Percentiles rank a stretch among this genome's conserved stretches.
Conservation (phyloP, 2,329 filamentous ascomycete genomes). For the Penicillium sp. region DNA sequence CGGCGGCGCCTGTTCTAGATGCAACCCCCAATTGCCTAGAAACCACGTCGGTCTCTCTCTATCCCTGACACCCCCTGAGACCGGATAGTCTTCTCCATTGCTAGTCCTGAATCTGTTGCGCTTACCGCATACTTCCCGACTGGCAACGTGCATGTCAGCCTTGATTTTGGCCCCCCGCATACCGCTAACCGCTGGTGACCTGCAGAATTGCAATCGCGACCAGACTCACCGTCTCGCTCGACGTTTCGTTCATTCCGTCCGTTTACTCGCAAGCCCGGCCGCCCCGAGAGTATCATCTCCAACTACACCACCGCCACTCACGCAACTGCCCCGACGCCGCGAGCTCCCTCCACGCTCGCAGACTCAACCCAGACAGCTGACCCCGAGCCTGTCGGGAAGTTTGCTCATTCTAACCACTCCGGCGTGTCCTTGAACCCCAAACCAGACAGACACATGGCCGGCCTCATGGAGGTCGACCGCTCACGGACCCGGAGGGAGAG, state of each 20-base stretch:
- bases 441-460: constrained; percentile 53
- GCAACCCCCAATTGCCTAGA: too few relatives aligned
- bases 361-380: constrained; percentile 20
- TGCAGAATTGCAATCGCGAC: constrained; percentile 31
- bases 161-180: constrained; percentile 20
- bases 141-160: too few relatives aligned
- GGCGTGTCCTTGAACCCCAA: constrained; percentile 39
- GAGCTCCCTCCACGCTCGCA: constrained; percentile 27
- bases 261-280: constrained; percentile 30
- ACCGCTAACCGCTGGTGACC: constrained; percentile 25
- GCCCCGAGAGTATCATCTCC: constrained; percentile 31
- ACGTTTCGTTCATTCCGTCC: constrained; percentile 32
- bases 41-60: too few relatives aligned
- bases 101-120: too few relatives aligned
- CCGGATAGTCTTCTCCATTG: too few relatives aligned
- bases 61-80: too few relatives aligned
- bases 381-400: constrained; percentile 17
- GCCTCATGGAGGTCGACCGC: constrained; percentile 71
- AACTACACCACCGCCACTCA: constrained; percentile 26
- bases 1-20: too few relatives aligned
- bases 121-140: too few relatives aligned
- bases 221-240: constrained; percentile 35
- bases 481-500: constrained; percentile 79
- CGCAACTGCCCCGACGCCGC: too few relatives aligned
- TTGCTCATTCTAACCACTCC: constrained; percentile 31